A percentile compares a stretch with the other conserved stretches of the same genome.
phyloP scores from a whole-genome alignment of 208 protist genomes.

The Trichomonas tenax region DNA sequence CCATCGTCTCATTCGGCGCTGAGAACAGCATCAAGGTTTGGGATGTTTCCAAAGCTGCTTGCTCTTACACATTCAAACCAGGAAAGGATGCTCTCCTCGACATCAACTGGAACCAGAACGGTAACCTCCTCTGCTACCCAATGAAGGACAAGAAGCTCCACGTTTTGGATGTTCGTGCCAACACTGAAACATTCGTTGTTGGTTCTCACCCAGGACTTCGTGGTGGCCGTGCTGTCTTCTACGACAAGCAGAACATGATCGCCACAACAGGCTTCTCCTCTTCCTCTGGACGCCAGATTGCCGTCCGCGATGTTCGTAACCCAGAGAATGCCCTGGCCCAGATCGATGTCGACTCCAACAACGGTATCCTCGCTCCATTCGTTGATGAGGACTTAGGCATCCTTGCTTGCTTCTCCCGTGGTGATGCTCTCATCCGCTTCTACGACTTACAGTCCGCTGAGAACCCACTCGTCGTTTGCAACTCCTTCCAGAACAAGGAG shows the following conservation, averaged over 20 bases:
- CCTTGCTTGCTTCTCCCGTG: background rate
- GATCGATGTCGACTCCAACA: background rate
- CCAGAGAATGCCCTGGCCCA: background rate
- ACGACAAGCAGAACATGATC: background rate
- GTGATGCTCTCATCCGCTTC: background rate
- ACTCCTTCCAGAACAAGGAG: background rate
- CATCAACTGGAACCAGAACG: slow-evolving; percentile 15
- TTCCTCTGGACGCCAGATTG: background rate
- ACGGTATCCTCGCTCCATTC: slow-evolving; percentile 14
- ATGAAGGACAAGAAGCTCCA: background rate
- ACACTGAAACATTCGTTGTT: background rate
- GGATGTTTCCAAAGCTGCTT: background rate
- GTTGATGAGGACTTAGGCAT: background rate
- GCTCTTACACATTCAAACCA: background rate
- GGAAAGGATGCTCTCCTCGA: background rate
- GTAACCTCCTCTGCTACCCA: background rate
- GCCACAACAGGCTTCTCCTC: background rate
- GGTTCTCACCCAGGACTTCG: background rate
- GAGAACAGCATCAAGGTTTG: slow-evolving; percentile 17
- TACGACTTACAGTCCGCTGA: background rate
- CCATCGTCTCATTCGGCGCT: background rate
- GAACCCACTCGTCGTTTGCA: background rate
- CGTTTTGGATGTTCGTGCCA: background rate
- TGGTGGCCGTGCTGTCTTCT: background rate
- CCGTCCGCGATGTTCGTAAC: slow-evolving; percentile 7